phyloP scores from a whole-genome alignment of 2,329 filamentous ascomycete species.

The Colletotrichum lini region DNA sequence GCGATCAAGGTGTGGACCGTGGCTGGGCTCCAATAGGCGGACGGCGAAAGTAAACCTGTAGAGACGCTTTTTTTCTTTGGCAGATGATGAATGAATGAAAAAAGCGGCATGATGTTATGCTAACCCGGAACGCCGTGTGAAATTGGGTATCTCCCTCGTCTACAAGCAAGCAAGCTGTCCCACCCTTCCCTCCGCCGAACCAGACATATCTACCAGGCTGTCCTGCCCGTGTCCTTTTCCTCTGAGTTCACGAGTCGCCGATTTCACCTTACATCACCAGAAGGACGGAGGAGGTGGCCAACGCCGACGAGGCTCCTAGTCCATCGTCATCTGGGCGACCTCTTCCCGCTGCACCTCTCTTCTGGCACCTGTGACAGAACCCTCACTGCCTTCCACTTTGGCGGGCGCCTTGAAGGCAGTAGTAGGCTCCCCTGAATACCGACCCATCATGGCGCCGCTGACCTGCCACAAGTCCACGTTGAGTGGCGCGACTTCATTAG shows the following conservation, averaged over 20 bases:
- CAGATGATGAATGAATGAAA: constrained; percentile 30
- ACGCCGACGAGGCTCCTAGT: constrained; percentile 49
- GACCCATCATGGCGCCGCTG: constrained; percentile 36
- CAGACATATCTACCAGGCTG: background rate
- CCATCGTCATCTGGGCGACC: constrained; percentile 55
- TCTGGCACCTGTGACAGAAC: background rate
- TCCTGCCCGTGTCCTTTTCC: background rate
- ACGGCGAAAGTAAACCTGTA: background rate
- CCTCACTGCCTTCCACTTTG: background rate
- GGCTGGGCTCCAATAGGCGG: constrained; percentile 63
- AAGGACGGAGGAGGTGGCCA: constrained; percentile 2
- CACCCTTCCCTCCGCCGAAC: background rate
- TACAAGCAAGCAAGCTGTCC: constrained; percentile 8
- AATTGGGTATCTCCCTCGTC: constrained; percentile 34
- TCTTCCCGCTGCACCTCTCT: constrained; percentile 54
- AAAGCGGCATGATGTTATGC: constrained; percentile 30
- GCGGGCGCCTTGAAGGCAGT: background rate
- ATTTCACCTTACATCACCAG: background rate
- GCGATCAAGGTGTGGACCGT: constrained; percentile 91
- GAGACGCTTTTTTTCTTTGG: constrained; percentile 14
- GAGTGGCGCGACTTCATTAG: background rate
- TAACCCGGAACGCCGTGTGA: constrained; percentile 26
- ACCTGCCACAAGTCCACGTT: constrained; percentile 40
- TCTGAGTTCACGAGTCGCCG: background rate
- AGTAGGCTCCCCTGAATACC: constrained; percentile 16